Evolutionary conservation across 1,284 basidiomycete genomes (phyloP).

Genomic region (Rhodotorula glutinis): DNA sequence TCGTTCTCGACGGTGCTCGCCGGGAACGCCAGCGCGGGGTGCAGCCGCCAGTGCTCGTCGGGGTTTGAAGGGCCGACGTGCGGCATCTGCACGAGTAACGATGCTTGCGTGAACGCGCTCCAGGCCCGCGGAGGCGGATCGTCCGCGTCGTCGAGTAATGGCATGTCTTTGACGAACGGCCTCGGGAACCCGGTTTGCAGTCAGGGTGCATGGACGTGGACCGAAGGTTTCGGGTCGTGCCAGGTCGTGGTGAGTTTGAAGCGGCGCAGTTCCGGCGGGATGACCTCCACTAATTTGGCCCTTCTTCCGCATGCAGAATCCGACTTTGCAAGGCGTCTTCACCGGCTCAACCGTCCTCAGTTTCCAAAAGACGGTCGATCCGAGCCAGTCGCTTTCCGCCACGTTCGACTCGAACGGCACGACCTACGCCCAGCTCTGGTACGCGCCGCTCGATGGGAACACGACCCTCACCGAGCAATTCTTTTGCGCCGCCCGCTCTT

Average conservation of each 20-base stretch:
- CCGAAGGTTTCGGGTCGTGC: conserved; percentile 60
- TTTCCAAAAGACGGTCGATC: conserved; percentile 69
- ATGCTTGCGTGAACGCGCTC: conserved; percentile 31
- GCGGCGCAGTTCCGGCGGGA: too few species aligned
- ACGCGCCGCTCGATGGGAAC: conserved; percentile 47
- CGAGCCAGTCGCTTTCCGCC: conserved; percentile 63
- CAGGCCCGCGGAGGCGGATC: neutral
- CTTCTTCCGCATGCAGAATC: conserved; percentile 64
- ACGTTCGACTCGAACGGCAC: conserved; percentile 58
- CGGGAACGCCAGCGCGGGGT: conserved; percentile 24
- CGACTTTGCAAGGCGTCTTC: conserved; percentile 70
- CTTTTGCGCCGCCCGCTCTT: conserved; percentile 68
- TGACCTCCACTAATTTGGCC: too few species aligned
- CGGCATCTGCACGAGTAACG: conserved; percentile 29
- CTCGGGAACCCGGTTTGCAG: conserved; percentile 32
- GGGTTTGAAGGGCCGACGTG: conserved; percentile 41
- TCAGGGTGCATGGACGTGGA: conserved; percentile 38
- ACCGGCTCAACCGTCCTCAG: conserved; percentile 66
- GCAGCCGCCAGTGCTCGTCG: conserved; percentile 34
- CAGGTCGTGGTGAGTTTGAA: conserved; percentile 56
- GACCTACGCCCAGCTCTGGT: conserved; percentile 72
- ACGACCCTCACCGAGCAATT: conserved; percentile 54
- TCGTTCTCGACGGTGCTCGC: conserved; percentile 22
- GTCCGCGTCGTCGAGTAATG: conserved; percentile 1
- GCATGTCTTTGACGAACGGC: neutral